These are phyloP conservation scores for Microbotryomycetes sp. DNA, from an alignment of 1,284 basidiomycete genomes.

Conservation along the genomic window DNA sequence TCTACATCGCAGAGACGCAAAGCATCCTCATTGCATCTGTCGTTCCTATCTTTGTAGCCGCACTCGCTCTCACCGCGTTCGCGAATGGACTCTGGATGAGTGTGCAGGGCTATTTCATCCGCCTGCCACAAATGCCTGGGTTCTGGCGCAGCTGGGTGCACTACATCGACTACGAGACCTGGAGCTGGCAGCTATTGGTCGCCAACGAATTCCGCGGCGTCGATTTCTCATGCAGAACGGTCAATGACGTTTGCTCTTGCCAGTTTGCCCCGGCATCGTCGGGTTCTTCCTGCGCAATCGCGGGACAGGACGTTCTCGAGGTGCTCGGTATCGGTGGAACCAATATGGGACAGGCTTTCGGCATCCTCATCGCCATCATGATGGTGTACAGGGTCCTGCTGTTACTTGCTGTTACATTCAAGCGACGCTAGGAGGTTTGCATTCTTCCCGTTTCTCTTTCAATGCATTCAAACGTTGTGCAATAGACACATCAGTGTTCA, in stretches of 20 bases:
- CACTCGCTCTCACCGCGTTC: constrained; percentile 53
- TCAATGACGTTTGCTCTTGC: constrained; percentile 37
- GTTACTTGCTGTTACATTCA: constrained; percentile 7
- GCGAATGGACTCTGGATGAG: constrained; percentile 58
- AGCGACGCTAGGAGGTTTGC: too few species aligned
- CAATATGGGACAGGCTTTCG: constrained; percentile 25
- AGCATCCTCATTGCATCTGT: constrained; percentile 50
- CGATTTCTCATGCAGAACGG: constrained; percentile 45
- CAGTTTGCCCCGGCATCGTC: constrained; percentile 37
- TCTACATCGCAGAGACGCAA: constrained; percentile 54
- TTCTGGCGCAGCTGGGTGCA: constrained; percentile 57
- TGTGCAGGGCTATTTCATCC: constrained; percentile 43
- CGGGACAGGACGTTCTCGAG: constrained; percentile 40
- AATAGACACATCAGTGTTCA: too few species aligned
- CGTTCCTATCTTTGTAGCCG: constrained; percentile 56
- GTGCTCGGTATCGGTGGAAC: constrained; percentile 18
- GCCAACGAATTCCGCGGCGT: constrained; percentile 50
- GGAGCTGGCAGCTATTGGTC: constrained; percentile 12
- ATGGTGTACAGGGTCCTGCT: constrained; percentile 39
- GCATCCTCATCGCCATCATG: constrained; percentile 41
- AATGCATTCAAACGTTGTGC: too few species aligned
- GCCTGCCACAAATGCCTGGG: constrained; percentile 49
- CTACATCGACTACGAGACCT: constrained; percentile 36
- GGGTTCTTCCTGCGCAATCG: constrained; percentile 34
- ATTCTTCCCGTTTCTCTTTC: too few species aligned